Evolutionary conservation across 345 rosid species (phyloP).

Genomic region (Psidium guajava): DNA sequence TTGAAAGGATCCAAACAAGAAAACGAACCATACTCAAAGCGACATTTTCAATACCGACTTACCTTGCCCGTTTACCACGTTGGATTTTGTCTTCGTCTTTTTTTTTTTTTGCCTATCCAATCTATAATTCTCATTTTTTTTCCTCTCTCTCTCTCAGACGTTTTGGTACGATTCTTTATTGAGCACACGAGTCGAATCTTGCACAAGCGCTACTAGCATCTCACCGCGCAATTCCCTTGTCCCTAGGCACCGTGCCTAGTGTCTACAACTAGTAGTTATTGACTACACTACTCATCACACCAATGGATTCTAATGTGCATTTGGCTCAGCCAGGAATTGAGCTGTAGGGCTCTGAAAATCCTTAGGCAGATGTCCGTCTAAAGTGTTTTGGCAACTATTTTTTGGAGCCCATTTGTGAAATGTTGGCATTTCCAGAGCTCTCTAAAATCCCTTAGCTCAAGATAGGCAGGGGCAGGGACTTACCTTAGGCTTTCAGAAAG

Average conservation of each 20-base stretch:
- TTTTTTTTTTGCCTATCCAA: rapidly evolving
- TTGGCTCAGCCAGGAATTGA: not conserved
- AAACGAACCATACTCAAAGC: not conserved
- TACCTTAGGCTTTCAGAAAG: not conserved
- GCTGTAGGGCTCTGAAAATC: not conserved
- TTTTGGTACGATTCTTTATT: not conserved
- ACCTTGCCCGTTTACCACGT: not conserved
- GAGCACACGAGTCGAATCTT: not conserved
- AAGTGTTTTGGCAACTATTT: not conserved
- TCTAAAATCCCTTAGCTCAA: too few species aligned
- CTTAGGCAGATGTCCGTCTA: not conserved
- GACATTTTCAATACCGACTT: not conserved
- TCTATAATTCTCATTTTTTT: not conserved
- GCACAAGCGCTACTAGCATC: not conserved
- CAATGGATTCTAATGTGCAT: rapidly evolving
- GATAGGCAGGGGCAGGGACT: not conserved
- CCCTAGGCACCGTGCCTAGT: not conserved
- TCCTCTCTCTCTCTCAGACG: not conserved
- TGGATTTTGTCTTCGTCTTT: not conserved
- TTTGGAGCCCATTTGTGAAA: not conserved
- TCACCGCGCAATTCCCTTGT: not conserved
- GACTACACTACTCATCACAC: rapidly evolving
- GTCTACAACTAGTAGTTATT: not conserved
- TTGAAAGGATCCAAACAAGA: not conserved
- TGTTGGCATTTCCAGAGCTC: not conserved